Evolutionary conservation across 2,329 filamentous ascomycete genomes (phyloP).

Genomic region (Fusarium nanum): DNA sequence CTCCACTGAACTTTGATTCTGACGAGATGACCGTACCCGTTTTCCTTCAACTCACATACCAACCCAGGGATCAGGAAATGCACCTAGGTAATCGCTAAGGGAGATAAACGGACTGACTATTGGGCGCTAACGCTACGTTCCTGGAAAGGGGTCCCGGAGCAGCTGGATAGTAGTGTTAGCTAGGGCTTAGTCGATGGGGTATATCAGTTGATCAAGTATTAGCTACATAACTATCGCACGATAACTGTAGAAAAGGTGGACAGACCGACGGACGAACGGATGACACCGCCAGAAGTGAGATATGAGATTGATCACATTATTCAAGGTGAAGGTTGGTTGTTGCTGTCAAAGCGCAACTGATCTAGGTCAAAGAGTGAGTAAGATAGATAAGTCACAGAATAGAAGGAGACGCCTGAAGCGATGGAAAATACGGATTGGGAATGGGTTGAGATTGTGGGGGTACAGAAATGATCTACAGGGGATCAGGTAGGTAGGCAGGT

Average conservation of each 20-base stretch:
- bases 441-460: background rate
- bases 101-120: background rate
- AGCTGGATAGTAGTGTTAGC: background rate
- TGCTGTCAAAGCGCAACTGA: background rate
- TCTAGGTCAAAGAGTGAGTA: background rate
- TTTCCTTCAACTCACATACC: constrained; percentile 1
- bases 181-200: background rate
- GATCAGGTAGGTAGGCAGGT: background rate
- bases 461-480: constrained; percentile 5
- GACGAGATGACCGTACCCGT: background rate
- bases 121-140: constrained; percentile 12
- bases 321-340: background rate
- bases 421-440: background rate
- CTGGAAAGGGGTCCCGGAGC: constrained; percentile 4
- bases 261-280: background rate
- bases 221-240: background rate
- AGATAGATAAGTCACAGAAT: background rate
- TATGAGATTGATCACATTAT: background rate
- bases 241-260: background rate
- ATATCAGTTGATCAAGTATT: background rate
- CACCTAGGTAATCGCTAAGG: background rate
- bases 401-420: background rate
- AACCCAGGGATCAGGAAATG: background rate
- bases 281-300: background rate
- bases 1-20: background rate